Conservation (phyloP, 2,329 filamentous ascomycete genomes). For the Fusarium sp. region DNA sequence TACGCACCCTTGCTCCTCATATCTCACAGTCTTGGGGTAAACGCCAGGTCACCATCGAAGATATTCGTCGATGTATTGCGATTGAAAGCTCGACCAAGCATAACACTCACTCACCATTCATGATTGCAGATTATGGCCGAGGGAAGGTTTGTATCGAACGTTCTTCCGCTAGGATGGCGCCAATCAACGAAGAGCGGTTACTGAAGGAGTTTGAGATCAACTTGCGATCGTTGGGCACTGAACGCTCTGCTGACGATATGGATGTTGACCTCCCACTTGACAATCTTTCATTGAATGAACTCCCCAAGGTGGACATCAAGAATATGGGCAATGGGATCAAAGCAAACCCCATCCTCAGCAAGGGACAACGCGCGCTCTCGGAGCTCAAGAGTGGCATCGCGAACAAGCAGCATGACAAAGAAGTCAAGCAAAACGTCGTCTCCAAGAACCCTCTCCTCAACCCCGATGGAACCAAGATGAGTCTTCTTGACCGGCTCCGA, state of each 20-base stretch:
- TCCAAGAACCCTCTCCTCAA: conserved; percentile 51
- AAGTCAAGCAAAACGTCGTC: conserved; percentile 51
- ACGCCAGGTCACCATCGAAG: conserved; percentile 71
- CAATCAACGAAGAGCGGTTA: conserved; percentile 63
- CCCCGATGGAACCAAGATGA: conserved; percentile 65
- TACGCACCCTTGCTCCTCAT: conserved; percentile 69
- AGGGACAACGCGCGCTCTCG: conserved; percentile 75
- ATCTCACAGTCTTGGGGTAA: conserved; percentile 79
- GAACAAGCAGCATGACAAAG: conserved; percentile 61
- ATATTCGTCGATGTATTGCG: conserved; percentile 74
- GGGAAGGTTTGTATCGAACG: conserved; percentile 70
- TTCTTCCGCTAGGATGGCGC: conserved; percentile 51
- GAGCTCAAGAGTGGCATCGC: conserved; percentile 73
- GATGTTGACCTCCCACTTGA: conserved; percentile 41
- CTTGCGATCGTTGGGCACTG: conserved; percentile 60
- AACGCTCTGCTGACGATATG: conserved; percentile 40
- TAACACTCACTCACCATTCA: conserved; percentile 52
- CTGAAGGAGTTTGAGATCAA: conserved; percentile 66
- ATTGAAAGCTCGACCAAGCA: conserved; percentile 60
- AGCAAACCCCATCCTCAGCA: conserved; percentile 68
- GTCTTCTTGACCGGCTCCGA: conserved; percentile 80
- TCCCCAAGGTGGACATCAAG: conserved; percentile 52
- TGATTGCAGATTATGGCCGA: conserved; percentile 63
- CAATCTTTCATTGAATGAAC: conserved; percentile 63
- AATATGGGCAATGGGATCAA: conserved; percentile 52